Percentiles rank a stretch among this genome's conserved stretches.
Conservation (phyloP, 192 early-diverging fungal species). For the Entophlyctis luteolus region DNA sequence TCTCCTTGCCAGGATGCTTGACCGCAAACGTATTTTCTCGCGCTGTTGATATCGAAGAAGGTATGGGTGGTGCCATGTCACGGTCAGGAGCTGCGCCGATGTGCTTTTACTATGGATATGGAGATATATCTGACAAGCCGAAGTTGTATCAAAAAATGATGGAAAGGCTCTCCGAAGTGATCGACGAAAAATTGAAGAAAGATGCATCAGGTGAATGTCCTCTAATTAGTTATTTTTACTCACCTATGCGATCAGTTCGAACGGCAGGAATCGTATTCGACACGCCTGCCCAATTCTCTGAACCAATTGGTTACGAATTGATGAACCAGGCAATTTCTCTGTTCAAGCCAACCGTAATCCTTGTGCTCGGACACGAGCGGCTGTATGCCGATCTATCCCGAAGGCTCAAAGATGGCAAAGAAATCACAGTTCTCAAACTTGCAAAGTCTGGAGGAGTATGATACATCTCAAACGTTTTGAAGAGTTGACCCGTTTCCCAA, state of each 20-base stretch:
- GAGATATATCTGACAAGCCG: conserved; percentile 68
- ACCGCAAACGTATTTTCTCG: conserved; percentile 71
- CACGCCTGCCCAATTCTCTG: conserved; percentile 75
- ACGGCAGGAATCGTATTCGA: conserved; percentile 81
- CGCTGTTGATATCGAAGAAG: conserved; percentile 80
- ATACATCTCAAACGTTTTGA: conserved; percentile 1
- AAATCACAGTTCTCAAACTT: conserved; percentile 75
- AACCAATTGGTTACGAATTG: conserved; percentile 68
- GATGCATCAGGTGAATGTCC: conserved; percentile 50
- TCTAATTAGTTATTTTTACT: not conserved
- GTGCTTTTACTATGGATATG: conserved; percentile 87
- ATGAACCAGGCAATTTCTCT: conserved; percentile 68
- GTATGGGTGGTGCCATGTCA: conserved; percentile 68
- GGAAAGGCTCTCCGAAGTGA: conserved; percentile 55
- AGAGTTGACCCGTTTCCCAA: not conserved
- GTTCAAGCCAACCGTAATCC: conserved; percentile 60
- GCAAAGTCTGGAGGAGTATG: conserved; percentile 88
- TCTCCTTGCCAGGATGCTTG: conserved; percentile 78
- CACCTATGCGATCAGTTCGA: conserved; percentile 37
- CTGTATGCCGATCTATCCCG: conserved; percentile 77
- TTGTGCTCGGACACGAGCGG: conserved; percentile 91
- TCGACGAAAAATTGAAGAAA: conserved; percentile 58
- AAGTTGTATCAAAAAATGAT: conserved; percentile 75
- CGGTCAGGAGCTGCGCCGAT: conserved; percentile 72
- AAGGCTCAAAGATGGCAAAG: conserved; percentile 44